Evolutionary conservation across 2,329 filamentous ascomycete genomes (phyloP), one percentile per base, ranked within the genome.

Genomic region (Exophiala aquamarina): DNA sequence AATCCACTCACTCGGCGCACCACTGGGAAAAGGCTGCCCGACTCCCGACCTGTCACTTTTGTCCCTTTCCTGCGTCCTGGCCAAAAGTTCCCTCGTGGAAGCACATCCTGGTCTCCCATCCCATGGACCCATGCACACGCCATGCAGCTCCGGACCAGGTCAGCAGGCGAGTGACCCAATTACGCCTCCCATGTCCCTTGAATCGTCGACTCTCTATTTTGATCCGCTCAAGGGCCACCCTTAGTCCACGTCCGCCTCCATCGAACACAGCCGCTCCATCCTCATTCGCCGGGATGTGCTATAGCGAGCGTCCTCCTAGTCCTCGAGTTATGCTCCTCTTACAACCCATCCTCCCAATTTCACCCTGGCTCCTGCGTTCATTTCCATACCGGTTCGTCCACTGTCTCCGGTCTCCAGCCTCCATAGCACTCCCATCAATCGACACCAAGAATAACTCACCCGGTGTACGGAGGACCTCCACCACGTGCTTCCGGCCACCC

Each of bases 281-380:
- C 32, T 50, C 21, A 43, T 40, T 45, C 20, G 40, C 28, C 33
- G 20, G 29, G 20, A 20, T 37, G 36, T 38, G 36, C 41, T 49
- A 49, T 52, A 50, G 45, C 48, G 29, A 38, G 40, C 36, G 21
- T 20, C 26, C 41, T 43, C 49, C 37, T 50, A 47, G 34, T 42
- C 42, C 44, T 33, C 26, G n/a, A 31, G 39, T 40, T 41, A 36
- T 35, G 43, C 28, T 47, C 39, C 32, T 34, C 32, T 34, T 6
- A n/a, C 32, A 34, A n/a, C 32, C 32, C 17, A 10, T 20, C 18
- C n/a, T 20, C 26, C 44, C 47, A 55, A 55, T 55, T 55, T 55
- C 52, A 55, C 52, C 52, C 52, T 52, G 48, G 52, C 49, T 52
- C 44, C 49, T 55, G 52, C 48, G 31, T 55, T 46, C 49, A 32